Base-by-base conservation (phyloP, 345 rosid species). In the Moricandia arvensis region DNA sequence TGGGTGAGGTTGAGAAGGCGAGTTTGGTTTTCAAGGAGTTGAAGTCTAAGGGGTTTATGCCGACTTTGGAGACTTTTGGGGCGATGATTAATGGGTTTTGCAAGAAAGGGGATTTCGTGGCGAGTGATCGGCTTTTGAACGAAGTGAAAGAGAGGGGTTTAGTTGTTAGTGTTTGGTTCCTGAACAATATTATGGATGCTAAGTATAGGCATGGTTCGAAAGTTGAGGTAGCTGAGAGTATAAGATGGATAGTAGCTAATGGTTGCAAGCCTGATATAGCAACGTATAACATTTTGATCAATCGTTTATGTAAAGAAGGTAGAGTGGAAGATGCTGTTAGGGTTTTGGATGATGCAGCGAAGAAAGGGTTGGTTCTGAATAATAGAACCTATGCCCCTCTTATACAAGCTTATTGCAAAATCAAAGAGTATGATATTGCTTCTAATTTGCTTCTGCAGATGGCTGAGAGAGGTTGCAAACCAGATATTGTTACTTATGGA, bases 401-500 rank as follows among this genome's bases (percentile, higher is more conserved):
- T 8, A 75, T 91, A 71, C 83, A 87, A 75, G 77, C 74, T 13
- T 85, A 83, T 74, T 86, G 86, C 72, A 85, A 80, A 62, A 78
- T 59, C 38, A 88, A 89, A 71, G 75, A 86, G 29, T 79, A 79
- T 81, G 63, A 62, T 26, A 75, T 76, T 78, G 95, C 92, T 6
- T 86, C 76, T 13, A 78, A 82, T 79, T 80, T 94, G 69, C 84
- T 88, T 5, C 69, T 85, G 75, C 85, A 89, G 83, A 91, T 94
- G 96, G 74, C 83, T 45, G 89, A 87, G 68, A 83, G 83, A 67
- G 96, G 97, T 47, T 74, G 87, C 78, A 79, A 72, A 49, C 93
- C 90, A 45, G 98, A 94, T 80, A 79, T 85, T 75, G 84, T 87
- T 59, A 75, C 88, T n/a, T 91, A 85, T 79, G 97, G 91, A 77